These are phyloP conservation scores for Huiozyma sinensis DNA, from an alignment of 805 yeast species.

Conservation along the genomic window DNA sequence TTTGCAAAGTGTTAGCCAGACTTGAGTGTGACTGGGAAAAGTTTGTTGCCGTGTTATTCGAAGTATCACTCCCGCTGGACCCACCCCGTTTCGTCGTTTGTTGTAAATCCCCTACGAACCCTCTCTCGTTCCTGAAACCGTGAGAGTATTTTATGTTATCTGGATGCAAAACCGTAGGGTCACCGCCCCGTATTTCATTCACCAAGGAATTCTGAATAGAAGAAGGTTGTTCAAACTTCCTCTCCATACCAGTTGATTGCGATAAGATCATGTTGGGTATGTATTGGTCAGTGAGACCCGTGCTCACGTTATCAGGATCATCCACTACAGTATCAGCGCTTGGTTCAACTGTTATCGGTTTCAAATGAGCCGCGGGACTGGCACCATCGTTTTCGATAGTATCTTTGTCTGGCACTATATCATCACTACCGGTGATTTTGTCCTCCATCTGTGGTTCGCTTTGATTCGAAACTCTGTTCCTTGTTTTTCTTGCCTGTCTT, in stretches of 20 bases:
- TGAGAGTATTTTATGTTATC: not conserved
- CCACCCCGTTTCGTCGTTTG: too few species aligned
- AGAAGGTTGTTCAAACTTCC: conserved; percentile 29
- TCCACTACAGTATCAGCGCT: too few species aligned
- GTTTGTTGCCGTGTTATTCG: conserved; percentile 1
- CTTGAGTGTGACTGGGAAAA: conserved; percentile 26
- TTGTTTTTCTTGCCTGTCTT: conserved; percentile 9
- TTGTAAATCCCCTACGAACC: too few species aligned
- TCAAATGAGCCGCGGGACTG: not conserved
- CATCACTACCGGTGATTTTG: not conserved
- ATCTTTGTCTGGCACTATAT: not conserved
- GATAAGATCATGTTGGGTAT: conserved; percentile 37
- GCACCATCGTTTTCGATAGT: not conserved
- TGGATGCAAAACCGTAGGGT: not conserved
- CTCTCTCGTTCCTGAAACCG: not conserved
- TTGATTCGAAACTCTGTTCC: not conserved
- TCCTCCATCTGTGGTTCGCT: not conserved
- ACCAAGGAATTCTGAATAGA: conserved; percentile 24
- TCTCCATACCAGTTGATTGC: conserved; percentile 43
- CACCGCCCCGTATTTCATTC: conserved; percentile 5
- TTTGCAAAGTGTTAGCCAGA: conserved; percentile 22
- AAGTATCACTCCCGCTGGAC: too few species aligned
- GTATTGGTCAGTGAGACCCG: conserved; percentile 22
- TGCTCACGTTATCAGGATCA: not conserved
- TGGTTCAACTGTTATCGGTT: not conserved